Base-by-base conservation (phyloP, 208 protist species). In the Crithidia brevicula region DNA sequence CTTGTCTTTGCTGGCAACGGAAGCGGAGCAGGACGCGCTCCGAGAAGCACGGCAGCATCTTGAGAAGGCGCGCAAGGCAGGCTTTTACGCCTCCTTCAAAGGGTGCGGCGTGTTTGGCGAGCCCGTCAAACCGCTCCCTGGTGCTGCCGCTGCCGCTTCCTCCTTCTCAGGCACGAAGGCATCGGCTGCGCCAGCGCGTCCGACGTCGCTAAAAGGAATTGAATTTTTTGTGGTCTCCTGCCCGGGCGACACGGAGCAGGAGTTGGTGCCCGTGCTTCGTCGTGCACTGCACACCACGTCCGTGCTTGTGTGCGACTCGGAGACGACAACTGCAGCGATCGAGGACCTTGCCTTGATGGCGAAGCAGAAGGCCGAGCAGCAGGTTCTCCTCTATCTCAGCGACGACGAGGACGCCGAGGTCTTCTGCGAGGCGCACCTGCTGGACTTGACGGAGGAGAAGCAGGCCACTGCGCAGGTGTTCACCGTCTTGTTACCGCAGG, bases 21-120 rank as follows among this genome's bases (percentile, higher is more conserved):
- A 81, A 42, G 69, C 13, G 34, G 85, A 95, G 78, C 49, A 58
- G 23, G 81, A 77, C 50, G 85, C 73, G 34, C 61, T 95, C 54
- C 49, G 61, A 27, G 74, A 89, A 40, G 43, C 87, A 18, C 62
- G 79, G 46, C 54, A 38, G 20, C 50, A 79, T 47, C 65, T 95
- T 4, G 49, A 40, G 27, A 61, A 72, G 23, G 90, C 90, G 1
- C 49, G 69, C 33, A 62, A 69, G 20, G 87, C 77, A 30, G 83
- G 83, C n/a, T 57, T 95, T 34, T 93, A 92, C 69, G 30, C 43
- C 9, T 54, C 85, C 7, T 65, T 89, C 13, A 68, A 73, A 20
- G 85, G 87, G 28, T 88, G 82, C 56, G 86, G 85, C 30, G 53
- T 91, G 5, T 95, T 95, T 67, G 89, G 89, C 8, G 86, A 95